Conservation (phyloP, 2,329 filamentous ascomycete genomes). For the Fusarium nisikadoi region DNA sequence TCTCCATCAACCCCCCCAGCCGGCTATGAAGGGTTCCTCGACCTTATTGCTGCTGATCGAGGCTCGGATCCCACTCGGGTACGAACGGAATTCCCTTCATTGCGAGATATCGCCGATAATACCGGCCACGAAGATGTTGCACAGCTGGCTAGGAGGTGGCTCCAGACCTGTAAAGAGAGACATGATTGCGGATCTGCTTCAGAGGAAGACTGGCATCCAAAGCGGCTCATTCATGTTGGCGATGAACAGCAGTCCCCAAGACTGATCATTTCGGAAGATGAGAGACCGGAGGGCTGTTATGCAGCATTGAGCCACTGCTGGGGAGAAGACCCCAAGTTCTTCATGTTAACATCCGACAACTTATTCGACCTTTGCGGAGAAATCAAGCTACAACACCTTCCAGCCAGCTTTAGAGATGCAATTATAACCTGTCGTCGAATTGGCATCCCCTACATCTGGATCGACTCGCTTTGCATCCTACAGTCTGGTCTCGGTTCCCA, state of each 20-base stretch:
- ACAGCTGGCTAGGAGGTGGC: background rate
- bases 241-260: background rate
- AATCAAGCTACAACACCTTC: background rate
- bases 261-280: background rate
- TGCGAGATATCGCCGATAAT: background rate
- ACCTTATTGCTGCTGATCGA: accelerated
- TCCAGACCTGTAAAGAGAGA: background rate
- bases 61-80: background rate
- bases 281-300: background rate
- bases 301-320: background rate
- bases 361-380: background rate
- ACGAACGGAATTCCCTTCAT: background rate
- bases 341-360: background rate
- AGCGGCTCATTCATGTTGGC: background rate
- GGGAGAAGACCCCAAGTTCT: background rate
- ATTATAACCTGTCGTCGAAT: background rate
- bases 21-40: background rate
- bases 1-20: background rate
- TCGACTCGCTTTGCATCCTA: slow-evolving; percentile 8
- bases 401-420: background rate
- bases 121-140: background rate
- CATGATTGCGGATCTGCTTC: background rate
- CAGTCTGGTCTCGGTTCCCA: background rate
- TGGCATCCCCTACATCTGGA: background rate
- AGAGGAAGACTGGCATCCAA: background rate